Evolutionary conservation across 257 asterid species (phyloP), one percentile per base, ranked within the genome.

Genomic region (Solanum sejunctum): DNA sequence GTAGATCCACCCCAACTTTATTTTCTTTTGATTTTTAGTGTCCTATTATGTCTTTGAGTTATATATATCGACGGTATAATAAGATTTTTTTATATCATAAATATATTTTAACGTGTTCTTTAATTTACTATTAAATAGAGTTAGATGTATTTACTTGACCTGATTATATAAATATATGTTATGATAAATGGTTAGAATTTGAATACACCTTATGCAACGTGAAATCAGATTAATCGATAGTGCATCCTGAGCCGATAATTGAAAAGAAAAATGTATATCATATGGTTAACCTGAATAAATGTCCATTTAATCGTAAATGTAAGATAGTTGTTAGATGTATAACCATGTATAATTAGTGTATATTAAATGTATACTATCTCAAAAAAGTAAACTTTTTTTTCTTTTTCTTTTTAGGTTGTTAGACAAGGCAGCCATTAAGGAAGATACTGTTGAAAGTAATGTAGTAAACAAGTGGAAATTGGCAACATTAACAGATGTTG

Each of bases 361-460:
- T 43, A 43, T 4, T 43, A 10, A 12, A 1, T 51, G 7, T 12
- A 52, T 52, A 52, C 12, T 16, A 10, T n/a, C 28, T 9, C 8
- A 12, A 58, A 58, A 58, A 58, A 58, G 66, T 58, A 20, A 58
- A 20, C 3, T 26, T 6, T 58, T 45, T 58, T 1, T 10, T 13
- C 12, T 28, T 15, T 28, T 41, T n/a, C n/a, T 15, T 20, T 54
- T 2, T 83, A 87, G 91, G 7, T 89, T 89, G 86, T 89, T 95
- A 85, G 98, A 94, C 90, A 94, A 89, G 91, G 98, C 98, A 17
- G 97, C 99, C 20, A 90, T 94, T 72, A 93, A 87, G 87, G 89
- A 84, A 39, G 69, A 88, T 23, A 43, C 85, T 10, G 32, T 21
- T 26, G 79, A 57, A 56, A n/a, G 89, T 2, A 16, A 20, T 51